Base-by-base conservation (phyloP, 2,329 filamentous ascomycete genomes). In the Chaetoscypha palmicola region DNA sequence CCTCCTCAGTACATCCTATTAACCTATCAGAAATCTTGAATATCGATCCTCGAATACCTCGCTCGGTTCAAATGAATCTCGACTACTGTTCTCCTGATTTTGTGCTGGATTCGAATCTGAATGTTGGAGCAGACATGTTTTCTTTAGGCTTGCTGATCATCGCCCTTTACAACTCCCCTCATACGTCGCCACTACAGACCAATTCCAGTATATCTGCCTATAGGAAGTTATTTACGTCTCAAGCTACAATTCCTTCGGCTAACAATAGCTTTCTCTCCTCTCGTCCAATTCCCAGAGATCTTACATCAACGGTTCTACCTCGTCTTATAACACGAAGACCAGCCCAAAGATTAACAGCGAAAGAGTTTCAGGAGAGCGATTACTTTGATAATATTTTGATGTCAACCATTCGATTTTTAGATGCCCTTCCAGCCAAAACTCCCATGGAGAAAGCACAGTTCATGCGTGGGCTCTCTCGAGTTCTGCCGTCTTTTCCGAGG, bases 301-400 rank as follows among this genome's bases (percentile, higher is more conserved):
- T 98, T 11, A 70, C 79, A 8, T 73, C 74, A 14, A 77, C 84
- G 50, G 84, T 97, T 0, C 68, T 98, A 3, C 89, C 92, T 2
- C 76, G 84, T 20, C 75, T 98, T 34, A 90, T 98, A 45, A 92
- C 91, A 0, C 76, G 92, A 50, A 74, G 89, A 43, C 88, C 92
- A 2, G 88, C 89, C 2, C 86, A 94, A 61, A 79, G 92, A 34
- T 77, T 97, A 69, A 89, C 81, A 20, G 89, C 91, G 3, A 80
- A 78, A 42, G 91, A 95, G 57, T 97, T 98, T 55, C 92, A 98
- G 61, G 80, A 96, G 63, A 94, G 89, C 58, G 82, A 87, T 53
- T 98, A 94, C 62, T 98, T 98, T 62, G 89, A 98, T 66, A 98
- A 97, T 58, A 86, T 97, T 35, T 72, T 98, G 3, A 88, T 98